Evolutionary conservation across 768 basidiomycete species (phyloP).

Genomic region (Tricholoma terreum): DNA sequence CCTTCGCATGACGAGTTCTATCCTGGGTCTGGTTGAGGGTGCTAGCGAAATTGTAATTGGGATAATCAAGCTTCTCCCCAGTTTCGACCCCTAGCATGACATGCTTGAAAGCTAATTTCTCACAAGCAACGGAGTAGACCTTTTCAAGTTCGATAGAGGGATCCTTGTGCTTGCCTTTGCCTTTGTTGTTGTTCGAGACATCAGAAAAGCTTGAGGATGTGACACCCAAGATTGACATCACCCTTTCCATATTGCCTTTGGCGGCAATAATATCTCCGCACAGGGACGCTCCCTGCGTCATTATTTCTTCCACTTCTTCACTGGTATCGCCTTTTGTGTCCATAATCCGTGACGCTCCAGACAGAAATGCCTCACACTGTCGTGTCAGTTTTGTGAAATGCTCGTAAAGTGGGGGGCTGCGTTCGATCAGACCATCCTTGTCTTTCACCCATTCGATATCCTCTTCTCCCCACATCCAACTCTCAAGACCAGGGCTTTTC

Average conservation of each 20-base stretch:
- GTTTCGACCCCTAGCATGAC: slow-evolving; percentile 27
- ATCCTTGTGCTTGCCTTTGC: slow-evolving; percentile 31
- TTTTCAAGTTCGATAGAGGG: slow-evolving; percentile 34
- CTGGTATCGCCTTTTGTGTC: slow-evolving; percentile 21
- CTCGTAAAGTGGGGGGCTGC: slow-evolving; percentile 41
- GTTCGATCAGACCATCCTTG: slow-evolving; percentile 27
- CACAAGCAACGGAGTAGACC: slow-evolving; percentile 42
- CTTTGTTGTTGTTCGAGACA: slow-evolving; percentile 17
- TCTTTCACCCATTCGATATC: slow-evolving; percentile 39
- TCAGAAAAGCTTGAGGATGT: slow-evolving; percentile 12
- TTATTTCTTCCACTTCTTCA: slow-evolving; percentile 36
- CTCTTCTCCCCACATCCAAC: slow-evolving; percentile 47
- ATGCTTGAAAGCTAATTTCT: slow-evolving; percentile 46
- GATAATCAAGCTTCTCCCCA: slow-evolving; percentile 24
- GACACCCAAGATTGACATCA: slow-evolving; percentile 38
- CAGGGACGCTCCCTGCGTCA: slow-evolving; percentile 40
- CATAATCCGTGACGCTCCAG: slow-evolving; percentile 42
- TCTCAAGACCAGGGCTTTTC: slow-evolving; percentile 39
- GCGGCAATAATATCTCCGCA: slow-evolving; percentile 54
- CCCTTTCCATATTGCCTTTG: slow-evolving; percentile 46
- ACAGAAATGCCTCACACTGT: slow-evolving; percentile 49
- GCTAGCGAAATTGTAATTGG: slow-evolving; percentile 32
- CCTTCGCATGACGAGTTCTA: slow-evolving; percentile 41
- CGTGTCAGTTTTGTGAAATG: slow-evolving; percentile 52
- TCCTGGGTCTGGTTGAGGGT: slow-evolving; percentile 31